Base-by-base conservation (phyloP, 164 flowering plant species). In the Annona squamosa region DNA sequence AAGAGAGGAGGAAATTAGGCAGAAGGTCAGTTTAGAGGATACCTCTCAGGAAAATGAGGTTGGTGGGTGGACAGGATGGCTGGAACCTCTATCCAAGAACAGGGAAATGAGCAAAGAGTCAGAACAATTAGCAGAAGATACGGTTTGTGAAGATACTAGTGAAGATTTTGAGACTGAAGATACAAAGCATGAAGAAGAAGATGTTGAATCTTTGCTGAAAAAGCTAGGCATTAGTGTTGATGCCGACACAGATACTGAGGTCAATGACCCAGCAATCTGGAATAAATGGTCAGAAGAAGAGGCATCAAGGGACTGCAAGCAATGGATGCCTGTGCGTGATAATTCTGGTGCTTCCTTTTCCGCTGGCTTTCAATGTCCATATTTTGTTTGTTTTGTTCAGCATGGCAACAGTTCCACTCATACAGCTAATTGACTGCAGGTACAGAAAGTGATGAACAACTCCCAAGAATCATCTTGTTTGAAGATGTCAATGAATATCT, bases 31-130 rank as follows among this genome's bases (percentile, higher is more conserved):
- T 57, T 71, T 42, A 66, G 91, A 88, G 72, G 91, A 87, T 16
- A 66, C 77, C 6, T 76, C 76, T 0, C 65, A 73, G 48, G 86
- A 86, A 68, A 77, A 76, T 78, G 92, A 89, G 44, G 81, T 80
- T 77, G 93, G 99, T 75, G 96, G 98, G 65, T 95, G 99, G 99
- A 89, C 94, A 44, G 97, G 99, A 74, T 95, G 99, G 99, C 85
- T 89, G 64, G 87, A 87, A 68, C 90, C 87, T 68, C 52, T 79
- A 63, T 77, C 86, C 4, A 84, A 74, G 75, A 70, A 26, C 37
- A 75, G 74, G 59, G 86, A 77, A 72, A 70, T 56, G 44, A 57
- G 26, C 69, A 52, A 42, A 72, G 46, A 37, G 57, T 69, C 73
- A 66, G 86, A 75, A 46, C 64, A 70, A 65, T 64, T 73, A 17